Percentiles rank a stretch among this genome's conserved stretches.
Conservation (phyloP, 140 eudicot species). For the Anethum foeniculum region DNA sequence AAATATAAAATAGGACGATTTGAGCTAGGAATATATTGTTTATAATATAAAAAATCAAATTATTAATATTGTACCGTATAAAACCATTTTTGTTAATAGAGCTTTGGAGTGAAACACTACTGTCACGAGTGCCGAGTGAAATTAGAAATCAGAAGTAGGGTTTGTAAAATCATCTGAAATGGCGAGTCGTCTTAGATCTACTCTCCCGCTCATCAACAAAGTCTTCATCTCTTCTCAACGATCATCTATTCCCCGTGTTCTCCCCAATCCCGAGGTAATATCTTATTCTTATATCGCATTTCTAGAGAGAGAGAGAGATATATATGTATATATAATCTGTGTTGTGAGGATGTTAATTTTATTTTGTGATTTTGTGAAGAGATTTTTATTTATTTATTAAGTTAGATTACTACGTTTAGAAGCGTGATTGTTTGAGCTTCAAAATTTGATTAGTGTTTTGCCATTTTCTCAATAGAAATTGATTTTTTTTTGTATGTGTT, state of each 20-base stretch:
- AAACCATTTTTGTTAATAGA: too few species aligned
- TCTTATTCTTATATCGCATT: neutral
- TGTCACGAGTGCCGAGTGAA: too few species aligned
- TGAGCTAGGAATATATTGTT: too few species aligned
- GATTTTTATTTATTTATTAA: neutral
- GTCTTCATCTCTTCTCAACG: neutral
- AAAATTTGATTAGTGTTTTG: neutral
- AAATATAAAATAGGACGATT: too few species aligned
- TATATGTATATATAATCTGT: too few species aligned
- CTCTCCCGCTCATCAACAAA: neutral
- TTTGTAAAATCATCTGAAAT: neutral
- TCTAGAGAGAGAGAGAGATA: too few species aligned
- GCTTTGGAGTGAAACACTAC: too few species aligned
- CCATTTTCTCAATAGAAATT: neutral
- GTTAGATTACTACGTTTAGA: neutral
- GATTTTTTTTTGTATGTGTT: constrained; percentile 1
- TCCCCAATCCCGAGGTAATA: neutral
- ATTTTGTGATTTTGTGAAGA: neutral
- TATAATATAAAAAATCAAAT: too few species aligned
- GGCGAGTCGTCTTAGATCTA: neutral
- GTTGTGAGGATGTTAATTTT: neutral
- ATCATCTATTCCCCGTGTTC: neutral
- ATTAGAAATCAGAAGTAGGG: neutral
- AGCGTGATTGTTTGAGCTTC: neutral
- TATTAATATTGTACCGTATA: too few species aligned